Conservation (phyloP, 495 filamentous ascomycete species). For the Talaromyces adpressus region DNA sequence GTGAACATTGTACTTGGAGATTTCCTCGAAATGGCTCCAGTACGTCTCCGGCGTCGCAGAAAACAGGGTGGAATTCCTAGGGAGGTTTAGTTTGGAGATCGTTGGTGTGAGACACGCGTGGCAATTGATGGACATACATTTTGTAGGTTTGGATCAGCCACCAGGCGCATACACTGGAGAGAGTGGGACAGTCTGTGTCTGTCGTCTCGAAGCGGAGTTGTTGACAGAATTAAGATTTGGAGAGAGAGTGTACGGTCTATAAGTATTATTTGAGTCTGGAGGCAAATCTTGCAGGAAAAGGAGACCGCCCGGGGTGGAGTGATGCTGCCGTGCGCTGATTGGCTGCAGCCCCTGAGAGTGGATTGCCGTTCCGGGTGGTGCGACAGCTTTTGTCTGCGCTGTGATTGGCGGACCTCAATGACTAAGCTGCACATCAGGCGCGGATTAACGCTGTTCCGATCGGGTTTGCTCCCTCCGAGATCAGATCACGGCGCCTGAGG, state of each 20-base stretch:
- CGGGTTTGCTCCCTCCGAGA: background rate
- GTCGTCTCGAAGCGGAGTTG: background rate
- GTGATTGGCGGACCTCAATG: background rate
- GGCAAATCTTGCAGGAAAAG: slow-evolving; percentile 2
- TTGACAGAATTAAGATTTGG: background rate
- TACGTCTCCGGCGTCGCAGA: slow-evolving; percentile 50
- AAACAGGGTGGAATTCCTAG: slow-evolving; percentile 41
- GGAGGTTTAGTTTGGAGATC: background rate
- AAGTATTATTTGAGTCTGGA: background rate
- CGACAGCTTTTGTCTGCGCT: background rate
- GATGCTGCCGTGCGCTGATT: background rate
- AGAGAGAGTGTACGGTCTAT: background rate
- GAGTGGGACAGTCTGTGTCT: background rate
- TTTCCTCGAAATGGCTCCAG: slow-evolving; percentile 69
- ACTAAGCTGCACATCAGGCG: background rate
- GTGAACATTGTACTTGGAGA: slow-evolving; percentile 74
- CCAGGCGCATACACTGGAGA: background rate
- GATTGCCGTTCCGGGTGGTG: background rate
- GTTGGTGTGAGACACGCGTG: background rate
- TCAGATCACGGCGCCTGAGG: background rate
- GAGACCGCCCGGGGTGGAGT: background rate
- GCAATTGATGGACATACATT: background rate
- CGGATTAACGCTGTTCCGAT: background rate
- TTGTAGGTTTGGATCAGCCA: background rate
- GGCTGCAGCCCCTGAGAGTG: background rate